Evolutionary conservation across 169 alveolate species (phyloP).

Genomic region (Babesia sp.): DNA sequence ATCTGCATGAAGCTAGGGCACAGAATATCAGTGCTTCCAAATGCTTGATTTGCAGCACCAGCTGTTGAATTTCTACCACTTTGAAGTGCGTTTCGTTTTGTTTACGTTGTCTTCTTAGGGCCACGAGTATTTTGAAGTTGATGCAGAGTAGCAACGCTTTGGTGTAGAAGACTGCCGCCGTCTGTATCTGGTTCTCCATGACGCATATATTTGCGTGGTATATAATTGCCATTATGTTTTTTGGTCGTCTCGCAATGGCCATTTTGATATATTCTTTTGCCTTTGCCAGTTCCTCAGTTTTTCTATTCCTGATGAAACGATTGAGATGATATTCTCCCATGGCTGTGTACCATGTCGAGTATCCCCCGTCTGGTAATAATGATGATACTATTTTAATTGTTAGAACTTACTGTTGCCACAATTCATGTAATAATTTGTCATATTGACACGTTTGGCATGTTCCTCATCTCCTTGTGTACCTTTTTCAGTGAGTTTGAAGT

Average conservation of each 20-base stretch:
- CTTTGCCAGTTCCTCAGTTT: slow-evolving; percentile 23
- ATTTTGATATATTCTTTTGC: slow-evolving; percentile 34
- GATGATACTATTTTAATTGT: no score
- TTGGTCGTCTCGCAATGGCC: slow-evolving; percentile 21
- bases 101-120: background rate
- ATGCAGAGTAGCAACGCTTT: slow-evolving; percentile 40
- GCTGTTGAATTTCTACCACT: slow-evolving; percentile 5
- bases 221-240: slow-evolving; percentile 16
- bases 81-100: background rate
- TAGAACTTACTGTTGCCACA: slow-evolving; percentile 23
- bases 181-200: slow-evolving; percentile 33
- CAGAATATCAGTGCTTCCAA: slow-evolving; percentile 42
- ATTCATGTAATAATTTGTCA: slow-evolving; percentile 43
- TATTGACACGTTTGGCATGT: slow-evolving; percentile 6
- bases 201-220: slow-evolving; percentile 37
- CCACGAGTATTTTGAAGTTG: slow-evolving; percentile 17
- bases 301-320: background rate
- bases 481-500: slow-evolving; percentile 39
- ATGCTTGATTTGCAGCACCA: slow-evolving; percentile 19
- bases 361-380: slow-evolving; percentile 5
- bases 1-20: slow-evolving; percentile 55
- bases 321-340: slow-evolving; percentile 55
- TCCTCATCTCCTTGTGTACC: slow-evolving; percentile 26
- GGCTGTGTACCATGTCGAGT: slow-evolving; percentile 24
- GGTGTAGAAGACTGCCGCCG: slow-evolving; percentile 47